A percentile compares a stretch with the other conserved stretches of the same genome.
Conservation (phyloP, 1,284 basidiomycete genomes). For the Ustilago trichophora region DNA sequence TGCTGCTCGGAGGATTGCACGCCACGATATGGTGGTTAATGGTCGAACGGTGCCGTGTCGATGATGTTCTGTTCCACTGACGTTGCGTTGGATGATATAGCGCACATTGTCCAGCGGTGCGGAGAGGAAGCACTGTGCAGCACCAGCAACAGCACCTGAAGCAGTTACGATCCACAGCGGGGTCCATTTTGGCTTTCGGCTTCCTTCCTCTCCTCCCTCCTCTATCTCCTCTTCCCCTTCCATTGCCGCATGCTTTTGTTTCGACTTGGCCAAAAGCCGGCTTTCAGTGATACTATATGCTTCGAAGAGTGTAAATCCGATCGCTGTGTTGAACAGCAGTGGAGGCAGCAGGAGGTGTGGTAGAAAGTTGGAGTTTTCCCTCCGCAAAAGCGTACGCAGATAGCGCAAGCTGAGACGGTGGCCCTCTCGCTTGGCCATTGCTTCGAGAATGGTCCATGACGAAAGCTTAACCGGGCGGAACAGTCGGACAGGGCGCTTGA, state of each 20-base stretch:
- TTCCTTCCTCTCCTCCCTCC: neutral
- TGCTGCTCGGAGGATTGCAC: constrained; percentile 58
- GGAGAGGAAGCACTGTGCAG: constrained; percentile 67
- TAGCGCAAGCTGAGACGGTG: constrained; percentile 59
- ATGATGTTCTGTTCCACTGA: constrained; percentile 13
- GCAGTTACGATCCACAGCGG: constrained; percentile 56
- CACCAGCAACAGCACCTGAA: constrained; percentile 66
- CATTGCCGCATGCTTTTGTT: neutral
- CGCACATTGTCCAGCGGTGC: constrained; percentile 68
- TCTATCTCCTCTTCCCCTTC: constrained; percentile 1
- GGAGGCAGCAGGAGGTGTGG: constrained; percentile 64
- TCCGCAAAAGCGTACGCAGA: constrained; percentile 60
- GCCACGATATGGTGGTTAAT: constrained; percentile 55
- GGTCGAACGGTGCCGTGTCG: neutral
- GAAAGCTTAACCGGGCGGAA: constrained; percentile 67
- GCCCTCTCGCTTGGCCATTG: constrained; percentile 67
- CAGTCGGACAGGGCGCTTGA: constrained; percentile 66
- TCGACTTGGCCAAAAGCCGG: constrained; percentile 24
- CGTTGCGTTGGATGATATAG: constrained; percentile 61
- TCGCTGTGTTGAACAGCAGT: constrained; percentile 64
- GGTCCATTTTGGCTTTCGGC: constrained; percentile 41
- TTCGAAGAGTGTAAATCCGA: constrained; percentile 67
- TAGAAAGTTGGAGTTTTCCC: constrained; percentile 56
- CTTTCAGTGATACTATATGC: constrained; percentile 61
- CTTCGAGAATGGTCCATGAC: constrained; percentile 66